Percentiles rank a stretch among this genome's conserved stretches.
Conservation (phyloP, 106 monocot species). For the Dendrobium officinale region DNA sequence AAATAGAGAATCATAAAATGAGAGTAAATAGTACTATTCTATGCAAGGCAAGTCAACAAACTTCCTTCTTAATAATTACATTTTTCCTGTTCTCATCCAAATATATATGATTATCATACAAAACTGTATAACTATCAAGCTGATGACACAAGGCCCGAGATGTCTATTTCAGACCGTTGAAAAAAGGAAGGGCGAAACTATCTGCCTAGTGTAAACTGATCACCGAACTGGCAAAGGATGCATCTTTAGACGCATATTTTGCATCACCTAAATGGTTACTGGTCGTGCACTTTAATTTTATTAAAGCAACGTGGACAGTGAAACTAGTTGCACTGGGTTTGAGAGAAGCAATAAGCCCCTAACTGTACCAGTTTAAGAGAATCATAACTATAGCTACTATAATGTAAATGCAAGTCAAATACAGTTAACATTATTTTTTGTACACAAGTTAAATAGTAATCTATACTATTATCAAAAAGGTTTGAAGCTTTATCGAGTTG, state of each 20-base stretch:
- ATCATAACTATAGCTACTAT: background rate
- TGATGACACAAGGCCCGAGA: background rate
- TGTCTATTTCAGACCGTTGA: background rate
- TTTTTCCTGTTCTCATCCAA: background rate
- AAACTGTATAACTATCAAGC: background rate
- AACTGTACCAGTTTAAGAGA: background rate
- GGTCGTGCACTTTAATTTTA: background rate
- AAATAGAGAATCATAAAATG: background rate
- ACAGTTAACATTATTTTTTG: background rate
- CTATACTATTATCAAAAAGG: background rate
- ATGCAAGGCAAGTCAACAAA: background rate
- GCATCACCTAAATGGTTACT: background rate
- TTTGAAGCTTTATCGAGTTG: background rate
- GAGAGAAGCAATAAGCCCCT: background rate
- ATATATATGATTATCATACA: slow-evolving; percentile 1
- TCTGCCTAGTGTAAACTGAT: background rate
- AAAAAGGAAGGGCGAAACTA: background rate
- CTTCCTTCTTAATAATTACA: background rate
- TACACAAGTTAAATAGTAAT: background rate
- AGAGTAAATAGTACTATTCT: background rate
- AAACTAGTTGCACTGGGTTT: background rate
- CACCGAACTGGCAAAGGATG: background rate
- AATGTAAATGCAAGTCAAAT: background rate
- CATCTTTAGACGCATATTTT: background rate
- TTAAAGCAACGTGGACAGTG: background rate